Conservation (phyloP, 352 stramenopile genomes). For the Phytophthora chlamydospora region DNA sequence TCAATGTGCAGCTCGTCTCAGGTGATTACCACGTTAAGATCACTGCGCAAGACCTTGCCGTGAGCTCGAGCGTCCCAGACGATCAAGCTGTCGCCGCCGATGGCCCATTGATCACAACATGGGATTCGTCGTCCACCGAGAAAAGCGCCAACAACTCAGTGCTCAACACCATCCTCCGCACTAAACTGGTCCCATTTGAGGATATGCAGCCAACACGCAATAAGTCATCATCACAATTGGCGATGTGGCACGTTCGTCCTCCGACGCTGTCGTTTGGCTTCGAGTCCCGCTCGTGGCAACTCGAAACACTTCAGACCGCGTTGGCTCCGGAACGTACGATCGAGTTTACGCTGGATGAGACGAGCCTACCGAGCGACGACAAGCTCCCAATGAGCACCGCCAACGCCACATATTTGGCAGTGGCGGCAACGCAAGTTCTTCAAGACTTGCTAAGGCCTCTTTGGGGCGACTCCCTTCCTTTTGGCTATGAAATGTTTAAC, state of each 20-base stretch:
- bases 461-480: too few species aligned
- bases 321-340: not conserved
- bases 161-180: conserved; percentile 25
- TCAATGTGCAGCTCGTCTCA: conserved; percentile 9
- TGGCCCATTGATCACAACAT: conserved; percentile 2
- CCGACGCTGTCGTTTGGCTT: conserved; percentile 22
- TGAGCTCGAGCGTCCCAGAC: not conserved
- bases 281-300: conserved; percentile 12
- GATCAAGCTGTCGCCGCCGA: not conserved
- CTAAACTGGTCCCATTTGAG: not conserved
- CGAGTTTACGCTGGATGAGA: conserved; percentile 6
- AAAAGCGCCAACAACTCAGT: conserved; percentile 1
- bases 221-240: too few species aligned
- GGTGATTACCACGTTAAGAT: not conserved
- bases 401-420: conserved; percentile 8
- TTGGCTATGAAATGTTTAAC: too few species aligned
- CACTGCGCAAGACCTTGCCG: conserved; percentile 1
- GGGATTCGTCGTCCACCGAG: not conserved
- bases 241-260: too few species aligned
- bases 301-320: not conserved
- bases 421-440: conserved; percentile 1
- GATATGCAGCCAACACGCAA: too few species aligned
- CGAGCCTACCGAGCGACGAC: not conserved
- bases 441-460: too few species aligned
- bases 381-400: conserved; percentile 16